Conservation (phyloP, 306 rosid genomes). For the Quercus alba region DNA sequence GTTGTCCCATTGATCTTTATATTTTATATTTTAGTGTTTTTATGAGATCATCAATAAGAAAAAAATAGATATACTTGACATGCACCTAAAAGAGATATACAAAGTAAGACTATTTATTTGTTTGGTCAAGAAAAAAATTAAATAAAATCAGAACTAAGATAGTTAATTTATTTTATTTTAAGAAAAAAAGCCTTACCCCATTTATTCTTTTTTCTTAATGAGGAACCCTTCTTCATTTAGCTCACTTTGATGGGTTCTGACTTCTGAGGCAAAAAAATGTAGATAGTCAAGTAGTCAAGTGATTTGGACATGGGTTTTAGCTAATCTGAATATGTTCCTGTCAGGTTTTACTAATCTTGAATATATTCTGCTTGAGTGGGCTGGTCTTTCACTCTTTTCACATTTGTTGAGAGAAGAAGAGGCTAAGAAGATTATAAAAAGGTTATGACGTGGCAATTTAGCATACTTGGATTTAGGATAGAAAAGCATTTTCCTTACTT, state of each 20-base stretch:
- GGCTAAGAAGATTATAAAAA: background rate
- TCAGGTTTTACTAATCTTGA: too few species aligned
- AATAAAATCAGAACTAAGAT: too few species aligned
- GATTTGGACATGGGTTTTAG: background rate
- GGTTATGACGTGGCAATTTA: slow-evolving; percentile 15
- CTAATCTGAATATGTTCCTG: background rate
- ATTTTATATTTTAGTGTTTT: too few species aligned
- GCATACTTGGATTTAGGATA: slow-evolving; percentile 19
- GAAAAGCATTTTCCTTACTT: background rate
- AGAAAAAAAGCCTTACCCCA: background rate
- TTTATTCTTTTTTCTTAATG: background rate
- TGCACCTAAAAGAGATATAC: too few species aligned
- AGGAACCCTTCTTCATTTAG: background rate
- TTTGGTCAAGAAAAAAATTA: too few species aligned
- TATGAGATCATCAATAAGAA: too few species aligned
- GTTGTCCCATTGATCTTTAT: too few species aligned
- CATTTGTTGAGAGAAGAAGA: background rate
- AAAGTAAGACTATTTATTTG: too few species aligned
- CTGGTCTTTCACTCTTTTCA: background rate
- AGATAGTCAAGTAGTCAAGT: background rate
- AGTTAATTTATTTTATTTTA: too few species aligned
- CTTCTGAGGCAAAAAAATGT: background rate
- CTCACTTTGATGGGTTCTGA: background rate
- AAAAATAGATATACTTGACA: too few species aligned
- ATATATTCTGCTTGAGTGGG: background rate